Evolutionary conservation across 805 yeast genomes (phyloP), one percentile per base, ranked within the genome.

Genomic region (Pichia nanzhaoensis): DNA sequence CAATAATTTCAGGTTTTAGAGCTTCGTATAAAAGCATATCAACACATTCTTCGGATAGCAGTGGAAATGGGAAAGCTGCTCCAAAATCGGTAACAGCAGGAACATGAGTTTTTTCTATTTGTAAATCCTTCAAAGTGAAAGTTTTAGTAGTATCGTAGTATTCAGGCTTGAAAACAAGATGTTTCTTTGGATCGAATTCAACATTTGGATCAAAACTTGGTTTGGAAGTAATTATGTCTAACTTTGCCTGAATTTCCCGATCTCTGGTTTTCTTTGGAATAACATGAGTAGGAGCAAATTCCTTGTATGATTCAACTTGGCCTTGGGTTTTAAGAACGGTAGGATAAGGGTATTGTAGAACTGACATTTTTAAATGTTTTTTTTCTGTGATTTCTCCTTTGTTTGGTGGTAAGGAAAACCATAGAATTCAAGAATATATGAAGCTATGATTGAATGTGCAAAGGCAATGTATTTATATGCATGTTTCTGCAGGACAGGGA

Each of bases 41-140:
- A 36, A 76, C 63, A 1, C 83, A 82, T 51, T 78, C 83, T 36
- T 70, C 70, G 1, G 80, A 73, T 57, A 78, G 72, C 34, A 78
- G 58, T 1, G 81, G 82, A 56, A 78, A 78, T 4, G 84, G 80
- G 46, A 69, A 78, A 32, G 74, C 66, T 19, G 77, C 81, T 31
- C 57, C 74, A 45, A 67, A 58, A 21, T 68, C 62, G 27, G 63
- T 56, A 30, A 65, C 57, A 16, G 65, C 59, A 14, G 58, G 58
- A 12, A 58, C 59, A 45, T 64, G 69, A 1, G 69, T 65, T 53
- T 65, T 63, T 17, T 56, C 49, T 45, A 69, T 67, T 3, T 65
- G 63, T 42, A 69, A 55, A 19, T 67, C 73, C 32, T 53, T 54
- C 50, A 69, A 55, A 3, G 72, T 67, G 39, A 66, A 59, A 41